Evolutionary conservation across 495 filamentous ascomycete genomes (phyloP), one percentile per base, ranked within the genome.

Genomic region (Daldinia bambusicola): DNA sequence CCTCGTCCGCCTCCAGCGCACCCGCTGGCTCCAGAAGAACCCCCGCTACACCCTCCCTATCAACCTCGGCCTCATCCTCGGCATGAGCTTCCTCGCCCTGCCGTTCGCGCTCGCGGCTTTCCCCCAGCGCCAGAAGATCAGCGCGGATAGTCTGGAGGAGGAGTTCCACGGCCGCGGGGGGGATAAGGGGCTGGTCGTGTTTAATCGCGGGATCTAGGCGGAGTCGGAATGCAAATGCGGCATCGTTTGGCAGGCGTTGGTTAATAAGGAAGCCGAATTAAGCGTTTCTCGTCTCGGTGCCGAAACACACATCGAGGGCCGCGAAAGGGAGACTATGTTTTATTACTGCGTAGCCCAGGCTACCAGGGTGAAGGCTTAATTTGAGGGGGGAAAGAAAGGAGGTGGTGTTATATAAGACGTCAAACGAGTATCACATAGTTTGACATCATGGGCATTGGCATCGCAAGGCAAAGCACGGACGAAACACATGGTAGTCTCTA

Each of bases 61-160:
- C 10, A 97, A 97, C 80, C 79, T 97, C 52, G 94, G 90, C 1
- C 79, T 97, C 59, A 93, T 97, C 69, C 80, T 97, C 37, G 85
- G 87, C 6, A 96, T 93, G 18, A 91, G 90, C 65, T 85, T 97
- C 36, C 90, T 95, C 69, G 94, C 93, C 31, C 81, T 98, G 70
- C 94, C 93, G 55, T 81, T 97, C 31, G 94, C 95, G 3, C 81
- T 99, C 48, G 95, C 89, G 10, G 95, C 91, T 7, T 99, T 98
- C 82, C 95, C 95, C 10, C 92, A 97, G 83, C 83, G 93, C 61
- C 94, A 99, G 84, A 85, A 84, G 56, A 90, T 97, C 20, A 85
- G 82, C 62, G 93, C 91, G 0, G 81, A 83, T 8, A 88, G 80
- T 16, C 76, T 99, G 48, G 95, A 98, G 84, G 80, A 89, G 70